Evolutionary conservation across 116 monocot species (phyloP).

Genomic region (Posidonia oceanica): DNA sequence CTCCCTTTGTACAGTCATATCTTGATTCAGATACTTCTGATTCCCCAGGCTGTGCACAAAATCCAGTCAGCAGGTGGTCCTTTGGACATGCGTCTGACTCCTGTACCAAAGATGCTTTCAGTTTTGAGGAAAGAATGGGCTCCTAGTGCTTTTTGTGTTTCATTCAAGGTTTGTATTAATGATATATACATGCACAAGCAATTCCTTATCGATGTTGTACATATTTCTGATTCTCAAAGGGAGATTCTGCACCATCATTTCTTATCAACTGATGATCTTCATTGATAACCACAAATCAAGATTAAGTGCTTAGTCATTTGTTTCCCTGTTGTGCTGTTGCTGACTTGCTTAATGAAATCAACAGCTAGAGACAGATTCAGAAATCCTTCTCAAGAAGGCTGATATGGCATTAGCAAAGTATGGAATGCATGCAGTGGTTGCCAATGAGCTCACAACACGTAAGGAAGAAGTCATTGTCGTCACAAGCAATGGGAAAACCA

Average conservation of each 20-base stretch:
- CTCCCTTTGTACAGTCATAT: neutral
- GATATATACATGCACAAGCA: neutral
- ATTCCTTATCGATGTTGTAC: neutral
- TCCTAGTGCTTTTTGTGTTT: constrained; percentile 69
- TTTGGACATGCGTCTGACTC: constrained; percentile 73
- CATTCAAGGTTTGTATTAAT: constrained; percentile 68
- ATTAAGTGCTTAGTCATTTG: neutral
- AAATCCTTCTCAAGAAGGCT: constrained; percentile 83
- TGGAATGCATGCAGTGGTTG: constrained; percentile 78
- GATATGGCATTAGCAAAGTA: constrained; percentile 58
- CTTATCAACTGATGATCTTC: too few species aligned
- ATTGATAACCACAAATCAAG: too few species aligned
- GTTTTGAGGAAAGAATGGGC: constrained; percentile 75
- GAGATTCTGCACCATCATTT: too few species aligned
- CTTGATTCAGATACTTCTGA: neutral
- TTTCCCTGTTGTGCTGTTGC: neutral
- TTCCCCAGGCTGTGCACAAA: constrained; percentile 72
- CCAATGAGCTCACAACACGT: constrained; percentile 74
- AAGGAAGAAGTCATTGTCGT: constrained; percentile 70
- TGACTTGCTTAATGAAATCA: neutral
- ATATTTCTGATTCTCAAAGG: too few species aligned
- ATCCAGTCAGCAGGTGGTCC: constrained; percentile 85
- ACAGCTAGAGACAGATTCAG: constrained; percentile 88
- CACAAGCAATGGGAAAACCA: constrained; percentile 23
- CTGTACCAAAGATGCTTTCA: constrained; percentile 89